phyloP scores from a whole-genome alignment of 495 filamentous ascomycete genomes.

The Neurospora hispaniola region DNA sequence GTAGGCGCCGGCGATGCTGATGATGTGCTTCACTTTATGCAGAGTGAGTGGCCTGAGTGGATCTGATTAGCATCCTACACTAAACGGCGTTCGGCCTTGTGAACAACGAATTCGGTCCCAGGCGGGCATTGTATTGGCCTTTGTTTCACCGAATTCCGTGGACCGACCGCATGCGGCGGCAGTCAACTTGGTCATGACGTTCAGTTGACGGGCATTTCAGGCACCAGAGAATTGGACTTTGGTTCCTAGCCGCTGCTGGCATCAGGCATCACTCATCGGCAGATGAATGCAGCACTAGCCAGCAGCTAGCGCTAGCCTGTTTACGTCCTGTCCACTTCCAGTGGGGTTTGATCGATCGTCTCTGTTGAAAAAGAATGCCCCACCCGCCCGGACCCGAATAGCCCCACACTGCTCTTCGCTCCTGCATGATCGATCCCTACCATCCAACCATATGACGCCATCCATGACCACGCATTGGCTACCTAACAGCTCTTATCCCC shows the following conservation, averaged over 20 bases:
- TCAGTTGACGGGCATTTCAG: not conserved
- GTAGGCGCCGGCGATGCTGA: not conserved
- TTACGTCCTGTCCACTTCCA: not conserved
- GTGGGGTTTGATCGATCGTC: not conserved
- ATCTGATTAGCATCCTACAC: not conserved
- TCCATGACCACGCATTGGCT: not conserved
- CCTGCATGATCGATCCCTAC: not conserved
- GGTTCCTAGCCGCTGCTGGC: not conserved
- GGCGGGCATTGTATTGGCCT: not conserved
- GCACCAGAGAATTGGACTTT: not conserved
- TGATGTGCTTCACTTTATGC: not conserved
- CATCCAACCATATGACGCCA: not conserved
- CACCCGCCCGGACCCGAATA: not conserved
- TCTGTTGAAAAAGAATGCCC: not conserved
- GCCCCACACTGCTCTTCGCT: not conserved
- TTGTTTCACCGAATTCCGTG: not conserved
- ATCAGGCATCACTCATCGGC: not conserved
- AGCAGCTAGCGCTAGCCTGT: not conserved
- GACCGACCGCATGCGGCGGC: not conserved
- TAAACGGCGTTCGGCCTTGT: not conserved
- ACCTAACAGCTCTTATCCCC: not conserved
- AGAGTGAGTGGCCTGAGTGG: not conserved
- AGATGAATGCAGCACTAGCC: not conserved
- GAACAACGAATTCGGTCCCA: not conserved
- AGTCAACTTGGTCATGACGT: not conserved